phyloP scores from a whole-genome alignment of 768 basidiomycete genomes.

The Dacryopinax primogenitus region DNA sequence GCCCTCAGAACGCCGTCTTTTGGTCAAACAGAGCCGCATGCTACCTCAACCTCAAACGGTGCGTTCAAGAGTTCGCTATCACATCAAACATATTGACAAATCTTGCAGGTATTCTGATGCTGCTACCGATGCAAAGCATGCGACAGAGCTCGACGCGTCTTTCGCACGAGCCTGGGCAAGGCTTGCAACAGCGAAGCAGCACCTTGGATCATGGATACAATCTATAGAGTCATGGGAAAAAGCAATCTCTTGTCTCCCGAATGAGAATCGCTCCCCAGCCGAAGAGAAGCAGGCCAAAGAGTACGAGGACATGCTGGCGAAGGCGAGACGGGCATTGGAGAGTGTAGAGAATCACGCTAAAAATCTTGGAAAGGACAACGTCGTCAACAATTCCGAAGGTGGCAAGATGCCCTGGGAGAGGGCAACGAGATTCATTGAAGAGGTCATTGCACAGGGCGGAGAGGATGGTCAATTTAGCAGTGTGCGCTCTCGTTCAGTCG shows the following conservation, averaged over 20 bases:
- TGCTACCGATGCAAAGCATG: conserved; percentile 36
- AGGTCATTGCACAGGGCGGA: neutral
- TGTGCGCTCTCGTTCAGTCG: neutral
- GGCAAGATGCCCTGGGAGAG: conserved; percentile 18
- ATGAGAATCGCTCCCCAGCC: conserved; percentile 23
- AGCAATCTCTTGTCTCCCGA: conserved; percentile 22
- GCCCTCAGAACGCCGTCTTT: conserved; percentile 31
- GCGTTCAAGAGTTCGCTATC: neutral
- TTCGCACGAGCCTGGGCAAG: conserved; percentile 36
- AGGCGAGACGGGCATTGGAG: conserved; percentile 16
- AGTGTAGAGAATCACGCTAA: neutral
- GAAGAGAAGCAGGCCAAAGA: conserved; percentile 30
- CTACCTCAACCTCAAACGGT: conserved; percentile 30
- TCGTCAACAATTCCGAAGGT: conserved; percentile 8
- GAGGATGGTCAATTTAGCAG: neutral
- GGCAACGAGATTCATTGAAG: conserved; percentile 16
- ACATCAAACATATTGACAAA: conserved; percentile 13
- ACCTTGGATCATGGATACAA: conserved; percentile 12
- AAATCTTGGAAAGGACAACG: neutral
- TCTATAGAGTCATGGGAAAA: conserved; percentile 4
- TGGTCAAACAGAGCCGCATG: conserved; percentile 39
- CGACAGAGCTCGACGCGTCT: conserved; percentile 30
- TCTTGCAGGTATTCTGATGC: conserved; percentile 38
- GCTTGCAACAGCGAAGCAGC: conserved; percentile 26
- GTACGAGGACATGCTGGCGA: conserved; percentile 25